Conservation (phyloP, 2,329 filamentous ascomycete species). For the Elsinoe perseae region DNA sequence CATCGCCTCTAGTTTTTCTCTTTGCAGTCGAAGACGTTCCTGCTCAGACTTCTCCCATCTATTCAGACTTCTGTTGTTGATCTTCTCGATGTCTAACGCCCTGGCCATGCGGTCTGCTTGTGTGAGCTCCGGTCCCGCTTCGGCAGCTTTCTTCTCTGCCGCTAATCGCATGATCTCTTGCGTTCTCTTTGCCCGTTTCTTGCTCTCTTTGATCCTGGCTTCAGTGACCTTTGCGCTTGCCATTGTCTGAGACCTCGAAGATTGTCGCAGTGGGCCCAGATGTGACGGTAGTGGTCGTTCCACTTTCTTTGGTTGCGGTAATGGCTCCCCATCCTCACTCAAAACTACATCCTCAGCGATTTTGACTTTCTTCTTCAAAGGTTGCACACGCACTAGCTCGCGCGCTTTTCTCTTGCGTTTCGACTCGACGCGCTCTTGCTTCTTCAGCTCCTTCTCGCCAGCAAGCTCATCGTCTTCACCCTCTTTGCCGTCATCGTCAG, state of each 20-base stretch:
- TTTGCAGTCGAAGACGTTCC: conserved; percentile 73
- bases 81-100: conserved; percentile 72
- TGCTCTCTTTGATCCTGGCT: conserved; percentile 65
- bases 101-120: conserved; percentile 77
- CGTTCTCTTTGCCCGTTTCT: conserved; percentile 62
- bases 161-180: conserved; percentile 56
- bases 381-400: conserved; percentile 54
- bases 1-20: conserved; percentile 75
- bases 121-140: conserved; percentile 18
- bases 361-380: conserved; percentile 61
- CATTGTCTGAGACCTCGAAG: conserved; percentile 55
- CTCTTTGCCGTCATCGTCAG: conserved; percentile 54
- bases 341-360: conserved; percentile 31
- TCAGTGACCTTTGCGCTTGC: conserved; percentile 52
- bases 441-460: conserved; percentile 80
- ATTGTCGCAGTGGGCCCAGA: conserved; percentile 55
- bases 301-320: conserved; percentile 51
- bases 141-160: conserved; percentile 35
- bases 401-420: conserved; percentile 81
- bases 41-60: conserved; percentile 92
- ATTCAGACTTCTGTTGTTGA: conserved; percentile 83
- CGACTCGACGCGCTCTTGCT: conserved; percentile 61
- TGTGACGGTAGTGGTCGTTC: conserved; percentile 58
- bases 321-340: conserved; percentile 25
- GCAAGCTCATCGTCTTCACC: conserved; percentile 60